Evolutionary conservation across 106 monocot genomes (phyloP), one percentile per base, ranked within the genome.

Genomic region (Platanthera zijinensis): DNA sequence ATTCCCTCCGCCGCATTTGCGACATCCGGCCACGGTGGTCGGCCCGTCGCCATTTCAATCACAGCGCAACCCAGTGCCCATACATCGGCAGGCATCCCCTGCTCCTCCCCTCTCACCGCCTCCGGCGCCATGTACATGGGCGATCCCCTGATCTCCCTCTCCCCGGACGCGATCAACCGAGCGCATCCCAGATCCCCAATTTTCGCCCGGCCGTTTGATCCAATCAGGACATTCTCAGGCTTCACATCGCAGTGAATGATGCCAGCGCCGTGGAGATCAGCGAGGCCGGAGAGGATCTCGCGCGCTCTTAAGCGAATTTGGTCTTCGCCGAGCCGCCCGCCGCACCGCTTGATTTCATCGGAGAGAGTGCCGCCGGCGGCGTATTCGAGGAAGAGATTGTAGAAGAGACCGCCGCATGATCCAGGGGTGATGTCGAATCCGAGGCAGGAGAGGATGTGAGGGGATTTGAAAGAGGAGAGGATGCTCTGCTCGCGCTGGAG

Each of bases 241-340:
- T 95, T 95, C 74, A 95, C 52, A 73, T 92, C 95, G 76, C 95
- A 85, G 77, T 95, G 92, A 10, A 71, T 87, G 76, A 95, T n/a
- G 17, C 87, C 81, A 3, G 54, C 13, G 13, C 80, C 72, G 76
- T 95, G 95, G 57, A 95, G 80, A 75, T 92, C 75, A 11, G 73
- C 57, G 13, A 95, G 82, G 3, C 84, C 95, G 62, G 50, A 14
- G 71, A 88, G 75, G 45, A 95, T 79, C 9, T 78, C 89, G 13
- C 77, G 47, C 3, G 84, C n/a, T 50, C 78, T 78, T 5, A 21
- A 50, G 10, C 85, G 72, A 53, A 83, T 51, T 17, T 51, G 8
- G 5, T 59, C 28, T 83, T 91, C 89, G 5, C 78, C 78, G 22
- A 91, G 70, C 10, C 77, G 71, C 15, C 83, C 88, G 25, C 82